Conservation (phyloP, 192 early-diverging fungal genomes). For the Blastocladiella britannica region DNA sequence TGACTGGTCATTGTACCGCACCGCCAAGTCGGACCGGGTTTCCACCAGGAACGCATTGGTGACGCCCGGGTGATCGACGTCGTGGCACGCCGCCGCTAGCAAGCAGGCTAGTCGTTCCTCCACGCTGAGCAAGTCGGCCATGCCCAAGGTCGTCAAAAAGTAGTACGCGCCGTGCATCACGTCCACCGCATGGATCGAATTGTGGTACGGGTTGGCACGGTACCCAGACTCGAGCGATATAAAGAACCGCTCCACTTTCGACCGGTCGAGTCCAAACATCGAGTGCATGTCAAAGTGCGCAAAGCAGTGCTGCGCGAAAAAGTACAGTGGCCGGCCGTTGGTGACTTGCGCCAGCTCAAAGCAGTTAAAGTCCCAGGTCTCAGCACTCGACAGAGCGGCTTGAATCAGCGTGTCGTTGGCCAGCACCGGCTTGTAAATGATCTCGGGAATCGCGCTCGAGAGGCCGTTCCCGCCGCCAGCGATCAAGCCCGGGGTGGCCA, state of each 20-base stretch:
- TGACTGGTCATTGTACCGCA: conserved; percentile 34
- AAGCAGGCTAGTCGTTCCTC: conserved; percentile 23
- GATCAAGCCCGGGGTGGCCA: not conserved
- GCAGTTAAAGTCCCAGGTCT: conserved; percentile 3
- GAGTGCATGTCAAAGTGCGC: not conserved
- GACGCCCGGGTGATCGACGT: conserved; percentile 34
- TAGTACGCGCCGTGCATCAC: conserved; percentile 27
- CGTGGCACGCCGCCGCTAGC: conserved; percentile 24
- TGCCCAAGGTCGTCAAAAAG: conserved; percentile 10
- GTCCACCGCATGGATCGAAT: conserved; percentile 30
- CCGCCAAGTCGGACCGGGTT: conserved; percentile 17
- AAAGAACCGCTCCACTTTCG: not conserved
- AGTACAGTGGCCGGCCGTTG: not conserved
- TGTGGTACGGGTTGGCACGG: conserved; percentile 29
- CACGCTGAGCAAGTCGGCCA: conserved; percentile 13
- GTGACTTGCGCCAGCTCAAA: conserved; percentile 2
- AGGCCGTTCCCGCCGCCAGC: not conserved
- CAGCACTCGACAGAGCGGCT: not conserved
- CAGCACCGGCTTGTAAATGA: not conserved
- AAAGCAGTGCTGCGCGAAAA: not conserved
- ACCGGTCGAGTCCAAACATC: not conserved
- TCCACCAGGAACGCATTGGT: conserved; percentile 33
- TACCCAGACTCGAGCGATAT: conserved; percentile 24
- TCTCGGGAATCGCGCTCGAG: not conserved
- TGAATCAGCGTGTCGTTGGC: not conserved